A percentile compares a stretch with the other conserved stretches of the same genome.
phyloP scores from a whole-genome alignment of 345 rosid genomes.

The Acer saccharum region DNA sequence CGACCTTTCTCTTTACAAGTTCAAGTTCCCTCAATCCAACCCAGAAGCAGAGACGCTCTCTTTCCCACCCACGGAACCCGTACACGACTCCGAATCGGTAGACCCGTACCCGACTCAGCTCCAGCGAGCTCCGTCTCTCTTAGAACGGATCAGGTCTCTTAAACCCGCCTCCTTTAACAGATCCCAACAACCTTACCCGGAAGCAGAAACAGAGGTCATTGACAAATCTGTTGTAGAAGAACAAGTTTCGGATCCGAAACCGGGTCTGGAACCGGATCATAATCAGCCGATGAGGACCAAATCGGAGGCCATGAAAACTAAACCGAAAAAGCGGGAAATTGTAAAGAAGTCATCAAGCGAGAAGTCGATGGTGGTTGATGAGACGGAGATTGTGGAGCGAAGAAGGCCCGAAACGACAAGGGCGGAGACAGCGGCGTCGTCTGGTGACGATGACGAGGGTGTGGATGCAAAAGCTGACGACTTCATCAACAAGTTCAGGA shows the following conservation, averaged over 20 bases:
- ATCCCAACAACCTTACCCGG: conserved; percentile 31
- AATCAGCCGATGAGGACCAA: conserved; percentile 42
- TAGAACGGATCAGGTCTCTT: conserved; percentile 67
- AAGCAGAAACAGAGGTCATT: neutral
- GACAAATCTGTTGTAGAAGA: neutral
- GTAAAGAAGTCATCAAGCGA: conserved; percentile 80
- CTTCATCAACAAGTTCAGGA: conserved; percentile 53
- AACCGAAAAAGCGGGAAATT: conserved; percentile 27
- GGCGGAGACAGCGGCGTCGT: conserved; percentile 23
- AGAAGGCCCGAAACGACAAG: conserved; percentile 26
- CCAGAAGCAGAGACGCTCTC: conserved; percentile 5
- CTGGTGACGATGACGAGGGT: conserved; percentile 24
- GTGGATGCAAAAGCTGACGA: conserved; percentile 60
- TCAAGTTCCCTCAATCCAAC: conserved; percentile 27
- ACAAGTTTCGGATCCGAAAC: conserved; percentile 3
- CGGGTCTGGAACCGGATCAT: neutral
- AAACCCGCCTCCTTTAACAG: conserved; percentile 40
- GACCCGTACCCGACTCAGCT: conserved; percentile 24
- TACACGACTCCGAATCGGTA: conserved; percentile 12
- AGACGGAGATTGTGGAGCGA: conserved; percentile 23
- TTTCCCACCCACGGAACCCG: conserved; percentile 21
- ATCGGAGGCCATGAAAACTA: conserved; percentile 36
- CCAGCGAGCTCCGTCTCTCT: conserved; percentile 56
- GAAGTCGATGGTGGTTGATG: conserved; percentile 27
- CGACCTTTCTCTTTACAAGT: neutral